Evolutionary conservation across 1,139 yeast species (phyloP), one percentile per base, ranked within the genome.

Genomic region (Kurtzmaniella quercitrusa): DNA sequence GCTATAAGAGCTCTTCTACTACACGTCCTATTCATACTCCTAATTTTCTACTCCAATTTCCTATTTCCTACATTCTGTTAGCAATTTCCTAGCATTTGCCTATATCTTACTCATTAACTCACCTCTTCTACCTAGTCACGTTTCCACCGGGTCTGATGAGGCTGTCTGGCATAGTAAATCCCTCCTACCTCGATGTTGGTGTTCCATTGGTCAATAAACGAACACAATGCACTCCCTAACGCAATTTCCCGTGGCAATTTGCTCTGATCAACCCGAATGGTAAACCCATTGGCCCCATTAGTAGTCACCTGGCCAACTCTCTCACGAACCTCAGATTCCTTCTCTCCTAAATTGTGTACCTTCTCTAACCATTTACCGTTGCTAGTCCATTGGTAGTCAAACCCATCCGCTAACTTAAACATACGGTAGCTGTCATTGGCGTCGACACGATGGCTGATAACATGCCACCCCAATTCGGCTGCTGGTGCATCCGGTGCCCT

Each of bases 141-240:
- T 59, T 79, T 79, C 85, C 85, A 80, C 46, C 81, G 70, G 17
- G 76, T 68, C 46, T 77, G 79, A 29, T 61, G 55, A 38, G 70
- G 71, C 56, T 77, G 78, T 54, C 77, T 69, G 3, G 79, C 77
- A 48, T 68, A 73, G 58, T 80, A 80, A 41, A 81, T 77, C 27
- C 86, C 86, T 18, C 86, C 85, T 31, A 79, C 76, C 25, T 77
- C 78, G 40, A 75, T 59, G 49, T 67, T 65, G 15, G 86, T 81
- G 54, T 78, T 81, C 87, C 87, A 81, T 50, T 81, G 85, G 53
- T 81, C 87, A 46, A 81, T 73, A 56, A 66, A 75, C 39, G 83
- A 78, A 50, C 80, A 74, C 52, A 81, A 63, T 2, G 85, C 85
- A 5, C 82, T 74, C 33, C 80, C 65, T 27, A 81, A 56, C 1